Evolutionary conservation across 1,284 basidiomycete genomes (phyloP).

Genomic region (Amylostereum chailletii): DNA sequence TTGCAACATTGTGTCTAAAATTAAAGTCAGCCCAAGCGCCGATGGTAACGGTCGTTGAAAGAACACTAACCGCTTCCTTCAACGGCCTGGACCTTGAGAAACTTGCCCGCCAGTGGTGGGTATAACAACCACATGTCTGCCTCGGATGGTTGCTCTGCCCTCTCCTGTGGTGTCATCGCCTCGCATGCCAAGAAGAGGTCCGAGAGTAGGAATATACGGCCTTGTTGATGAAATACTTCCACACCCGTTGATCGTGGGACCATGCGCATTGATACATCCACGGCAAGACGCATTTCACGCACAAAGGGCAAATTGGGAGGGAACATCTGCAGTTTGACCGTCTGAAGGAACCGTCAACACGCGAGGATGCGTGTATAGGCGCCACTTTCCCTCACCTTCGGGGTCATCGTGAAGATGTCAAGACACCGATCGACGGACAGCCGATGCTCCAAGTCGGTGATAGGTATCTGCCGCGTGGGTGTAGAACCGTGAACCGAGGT

Average conservation of each 20-base stretch:
- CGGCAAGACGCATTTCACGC: conserved; percentile 72
- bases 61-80: conserved; percentile 42
- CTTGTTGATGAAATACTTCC: conserved; percentile 68
- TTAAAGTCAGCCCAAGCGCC: conserved; percentile 4
- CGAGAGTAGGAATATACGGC: conserved; percentile 85
- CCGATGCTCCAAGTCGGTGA: conserved; percentile 75
- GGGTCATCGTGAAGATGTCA: conserved; percentile 95
- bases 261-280: conserved; percentile 72
- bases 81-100: conserved; percentile 66
- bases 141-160: conserved; percentile 34
- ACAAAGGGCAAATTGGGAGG: conserved; percentile 75
- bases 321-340: conserved; percentile 86
- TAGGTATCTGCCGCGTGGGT: conserved; percentile 42
- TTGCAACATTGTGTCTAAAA: conserved; percentile 63
- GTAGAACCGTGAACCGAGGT: conserved; percentile 44
- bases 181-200: conserved; percentile 90
- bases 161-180: conserved; percentile 65
- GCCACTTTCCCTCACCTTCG: conserved; percentile 54
- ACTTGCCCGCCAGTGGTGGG: conserved; percentile 93
- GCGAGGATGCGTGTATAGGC: neutral
- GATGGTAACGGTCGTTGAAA: conserved; percentile 2
- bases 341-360: conserved; percentile 33
- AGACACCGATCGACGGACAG: conserved; percentile 75
- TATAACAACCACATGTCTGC: conserved; percentile 93
- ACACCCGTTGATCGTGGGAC: conserved; percentile 69